phyloP scores from a whole-genome alignment of 164 flowering plant genomes.

The Tetracentron sinense region DNA sequence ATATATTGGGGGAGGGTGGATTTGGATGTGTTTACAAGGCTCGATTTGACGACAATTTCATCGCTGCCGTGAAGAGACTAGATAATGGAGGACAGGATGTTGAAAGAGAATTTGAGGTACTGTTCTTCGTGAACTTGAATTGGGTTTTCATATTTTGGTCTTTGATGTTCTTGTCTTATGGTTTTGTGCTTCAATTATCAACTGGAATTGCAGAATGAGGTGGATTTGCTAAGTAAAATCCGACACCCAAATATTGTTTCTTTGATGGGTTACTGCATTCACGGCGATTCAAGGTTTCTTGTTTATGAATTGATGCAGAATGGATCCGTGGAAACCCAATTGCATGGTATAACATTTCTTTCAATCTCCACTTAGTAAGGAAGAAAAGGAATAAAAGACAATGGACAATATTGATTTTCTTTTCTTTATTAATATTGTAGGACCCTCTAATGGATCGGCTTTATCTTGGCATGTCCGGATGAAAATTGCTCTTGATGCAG shows the following conservation, averaged over 20 bases:
- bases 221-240: constrained; percentile 61
- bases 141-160: background rate
- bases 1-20: constrained; percentile 73
- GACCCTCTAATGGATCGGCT: constrained; percentile 69
- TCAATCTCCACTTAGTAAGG: background rate
- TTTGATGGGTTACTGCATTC: constrained; percentile 62
- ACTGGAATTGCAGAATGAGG: constrained; percentile 67
- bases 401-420: background rate
- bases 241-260: constrained; percentile 74
- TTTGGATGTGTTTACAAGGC: constrained; percentile 82
- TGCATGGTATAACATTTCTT: constrained; percentile 65
- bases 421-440: constrained; percentile 31
- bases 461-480: constrained; percentile 81
- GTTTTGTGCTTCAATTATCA: background rate
- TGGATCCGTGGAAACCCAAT: constrained; percentile 74
- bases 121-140: background rate
- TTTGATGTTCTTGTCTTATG: constrained; percentile 1
- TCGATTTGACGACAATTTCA: constrained; percentile 39
- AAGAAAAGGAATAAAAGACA: background rate
- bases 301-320: constrained; percentile 90
- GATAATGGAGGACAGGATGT: constrained; percentile 47
- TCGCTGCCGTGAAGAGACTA: constrained; percentile 74
- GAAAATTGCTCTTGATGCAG: constrained; percentile 92
- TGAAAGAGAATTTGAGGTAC: constrained; percentile 76
- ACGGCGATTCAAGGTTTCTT: constrained; percentile 55